Percentiles rank a stretch among this genome's conserved stretches.
phyloP scores from a whole-genome alignment of 2,329 filamentous ascomycete genomes.

The Dothiorella sarmentorum region DNA sequence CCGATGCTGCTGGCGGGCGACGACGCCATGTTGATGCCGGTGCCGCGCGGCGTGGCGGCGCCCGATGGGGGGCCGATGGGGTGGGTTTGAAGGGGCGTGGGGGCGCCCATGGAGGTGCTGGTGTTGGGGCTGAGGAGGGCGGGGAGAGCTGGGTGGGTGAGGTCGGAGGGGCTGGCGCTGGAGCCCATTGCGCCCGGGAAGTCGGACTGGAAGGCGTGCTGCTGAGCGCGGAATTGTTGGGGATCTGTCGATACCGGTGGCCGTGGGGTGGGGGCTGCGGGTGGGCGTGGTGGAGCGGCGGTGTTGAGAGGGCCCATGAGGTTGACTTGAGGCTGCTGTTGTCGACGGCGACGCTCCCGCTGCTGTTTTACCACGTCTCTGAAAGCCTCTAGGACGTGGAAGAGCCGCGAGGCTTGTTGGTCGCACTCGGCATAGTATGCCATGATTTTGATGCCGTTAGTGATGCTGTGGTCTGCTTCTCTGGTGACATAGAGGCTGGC shows the following conservation, averaged over 20 bases:
- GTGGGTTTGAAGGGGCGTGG: not conserved
- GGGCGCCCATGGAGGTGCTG: conserved; percentile 26
- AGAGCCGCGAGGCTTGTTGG: conserved; percentile 37
- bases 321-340: conserved; percentile 20
- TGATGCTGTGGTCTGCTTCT: conserved; percentile 35
- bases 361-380: conserved; percentile 37
- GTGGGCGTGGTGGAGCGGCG: conserved; percentile 9
- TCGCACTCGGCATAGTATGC: conserved; percentile 40
- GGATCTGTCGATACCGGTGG: not conserved
- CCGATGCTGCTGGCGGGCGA: conserved; percentile 17
- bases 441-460: conserved; percentile 40
- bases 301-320: conserved; percentile 18
- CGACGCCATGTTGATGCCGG: conserved; percentile 31
- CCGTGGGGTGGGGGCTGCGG: conserved; percentile 9
- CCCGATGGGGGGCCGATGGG: conserved; percentile 7
- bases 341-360: conserved; percentile 26
- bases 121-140: conserved; percentile 22
- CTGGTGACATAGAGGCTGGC: conserved; percentile 34
- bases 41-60: conserved; percentile 23
- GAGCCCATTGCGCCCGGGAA: conserved; percentile 16
- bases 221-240: not conserved
- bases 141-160: not conserved
- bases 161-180: not conserved
- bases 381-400: conserved; percentile 38
- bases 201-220: not conserved